Evolutionary conservation across 148 eudicot species (phyloP).

Genomic region (Silene conica): DNA sequence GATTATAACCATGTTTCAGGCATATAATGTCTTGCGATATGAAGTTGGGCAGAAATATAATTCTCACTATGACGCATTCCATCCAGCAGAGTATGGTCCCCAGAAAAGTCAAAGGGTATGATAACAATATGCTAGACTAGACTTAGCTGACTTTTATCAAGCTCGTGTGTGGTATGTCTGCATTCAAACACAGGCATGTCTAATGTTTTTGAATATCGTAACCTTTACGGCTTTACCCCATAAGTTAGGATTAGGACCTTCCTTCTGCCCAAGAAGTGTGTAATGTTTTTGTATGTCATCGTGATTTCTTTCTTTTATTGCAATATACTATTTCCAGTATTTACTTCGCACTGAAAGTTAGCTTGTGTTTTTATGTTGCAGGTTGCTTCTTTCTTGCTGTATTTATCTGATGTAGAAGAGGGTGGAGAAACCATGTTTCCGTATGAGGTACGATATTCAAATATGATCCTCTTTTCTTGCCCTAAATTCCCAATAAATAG

Average conservation of each 20-base stretch:
- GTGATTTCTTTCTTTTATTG: too few relatives aligned
- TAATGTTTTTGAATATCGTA: not conserved
- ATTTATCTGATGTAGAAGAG: constrained; percentile 86
- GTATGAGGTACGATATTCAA: constrained; percentile 50
- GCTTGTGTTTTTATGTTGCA: constrained; percentile 25
- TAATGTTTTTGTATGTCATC: too few relatives aligned
- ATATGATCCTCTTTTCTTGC: constrained; percentile 1
- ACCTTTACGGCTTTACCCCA: not conserved
- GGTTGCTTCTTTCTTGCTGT: constrained; percentile 84
- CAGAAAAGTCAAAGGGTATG: constrained; percentile 94
- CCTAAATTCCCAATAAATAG: not conserved
- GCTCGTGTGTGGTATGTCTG: not conserved
- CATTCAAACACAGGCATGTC: not conserved
- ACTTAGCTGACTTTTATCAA: not conserved
- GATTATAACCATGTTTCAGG: constrained; percentile 55
- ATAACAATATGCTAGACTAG: constrained; percentile 11
- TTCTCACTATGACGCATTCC: constrained; percentile 89
- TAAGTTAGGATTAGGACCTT: too few relatives aligned
- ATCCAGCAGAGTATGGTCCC: constrained; percentile 88
- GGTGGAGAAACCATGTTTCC: constrained; percentile 98
- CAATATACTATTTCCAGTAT: too few relatives aligned
- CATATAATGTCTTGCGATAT: constrained; percentile 77
- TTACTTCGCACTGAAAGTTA: not conserved
- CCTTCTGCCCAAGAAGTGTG: too few relatives aligned
- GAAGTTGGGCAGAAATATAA: constrained; percentile 80